phyloP scores from a whole-genome alignment of 352 stramenopile species.

The Globisporangium heterothallicum region DNA sequence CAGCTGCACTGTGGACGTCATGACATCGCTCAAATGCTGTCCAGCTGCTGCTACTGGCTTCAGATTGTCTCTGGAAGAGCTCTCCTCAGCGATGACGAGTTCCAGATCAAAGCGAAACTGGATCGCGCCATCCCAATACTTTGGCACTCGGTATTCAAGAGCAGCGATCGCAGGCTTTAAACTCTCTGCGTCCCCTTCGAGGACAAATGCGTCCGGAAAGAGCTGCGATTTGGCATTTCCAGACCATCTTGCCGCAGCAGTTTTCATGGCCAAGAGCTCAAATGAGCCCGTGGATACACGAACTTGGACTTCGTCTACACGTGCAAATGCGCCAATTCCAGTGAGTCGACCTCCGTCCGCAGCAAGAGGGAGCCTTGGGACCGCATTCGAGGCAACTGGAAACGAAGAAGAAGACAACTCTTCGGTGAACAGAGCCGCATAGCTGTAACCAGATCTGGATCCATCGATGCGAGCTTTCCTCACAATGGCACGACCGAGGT shows the following conservation, averaged over 20 bases:
- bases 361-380: not conserved
- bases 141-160: conserved; percentile 2
- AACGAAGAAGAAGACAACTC: not conserved
- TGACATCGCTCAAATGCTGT: not conserved
- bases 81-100: not conserved
- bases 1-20: not conserved
- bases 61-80: not conserved
- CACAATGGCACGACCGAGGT: conserved; percentile 5
- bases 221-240: not conserved
- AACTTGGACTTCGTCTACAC: conserved; percentile 1
- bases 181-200: not conserved
- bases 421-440: conserved; percentile 13
- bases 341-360: conserved; percentile 7
- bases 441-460: conserved; percentile 6
- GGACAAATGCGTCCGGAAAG: conserved; percentile 2
- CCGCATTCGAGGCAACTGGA: not conserved
- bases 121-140: conserved; percentile 4
- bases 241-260: not conserved
- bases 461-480: conserved; percentile 11
- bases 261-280: conserved; percentile 1
- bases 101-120: conserved; percentile 10
- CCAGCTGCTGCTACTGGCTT: not conserved
- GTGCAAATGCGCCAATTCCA: conserved; percentile 14
- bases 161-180: conserved; percentile 1
- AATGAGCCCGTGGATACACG: conserved; percentile 8